Evolutionary conservation across 352 stramenopile species (phyloP).

Genomic region (Phytophthora constricta): DNA sequence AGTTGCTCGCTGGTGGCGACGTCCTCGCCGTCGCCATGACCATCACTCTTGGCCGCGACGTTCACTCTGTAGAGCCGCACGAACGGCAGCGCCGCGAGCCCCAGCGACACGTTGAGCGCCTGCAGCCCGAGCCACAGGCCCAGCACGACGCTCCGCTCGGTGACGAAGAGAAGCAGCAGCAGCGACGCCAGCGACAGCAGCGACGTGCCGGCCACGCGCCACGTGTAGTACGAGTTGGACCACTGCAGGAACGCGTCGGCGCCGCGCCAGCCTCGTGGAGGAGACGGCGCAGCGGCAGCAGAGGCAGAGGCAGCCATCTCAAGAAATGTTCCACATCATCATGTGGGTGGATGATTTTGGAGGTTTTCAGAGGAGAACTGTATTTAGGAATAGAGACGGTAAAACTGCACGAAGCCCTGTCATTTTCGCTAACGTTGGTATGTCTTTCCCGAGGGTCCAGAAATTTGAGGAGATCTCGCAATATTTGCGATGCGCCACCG

Average conservation of each 20-base stretch:
- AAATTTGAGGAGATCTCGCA: too few species aligned
- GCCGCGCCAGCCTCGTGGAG: constrained; percentile 35
- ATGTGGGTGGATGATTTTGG: neutral
- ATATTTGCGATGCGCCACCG: too few species aligned
- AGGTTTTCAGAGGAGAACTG: too few species aligned
- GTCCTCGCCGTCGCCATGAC: neutral
- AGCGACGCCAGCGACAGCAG: constrained; percentile 54
- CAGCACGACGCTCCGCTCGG: constrained; percentile 38
- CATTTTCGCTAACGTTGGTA: too few species aligned
- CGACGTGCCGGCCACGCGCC: constrained; percentile 56
- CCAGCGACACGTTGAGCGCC: constrained; percentile 62
- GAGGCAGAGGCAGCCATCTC: constrained; percentile 19
- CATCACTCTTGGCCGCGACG: neutral
- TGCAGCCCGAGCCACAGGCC: constrained; percentile 61
- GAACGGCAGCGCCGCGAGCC: constrained; percentile 56
- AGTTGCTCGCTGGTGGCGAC: constrained; percentile 23
- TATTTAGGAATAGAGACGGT: too few species aligned
- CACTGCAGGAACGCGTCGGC: constrained; percentile 60
- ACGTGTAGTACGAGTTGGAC: constrained; percentile 79
- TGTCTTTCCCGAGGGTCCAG: too few species aligned
- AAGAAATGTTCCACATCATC: constrained; percentile 10
- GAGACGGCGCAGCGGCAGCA: constrained; percentile 1
- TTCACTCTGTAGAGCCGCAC: constrained; percentile 49
- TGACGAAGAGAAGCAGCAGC: constrained; percentile 47
- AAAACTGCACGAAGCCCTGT: too few species aligned